Percentiles rank a stretch among this genome's conserved stretches.
Evolutionary conservation across 2,329 filamentous ascomycete genomes (phyloP).

Genomic region (Gnomoniopsis smithogilvyi): DNA sequence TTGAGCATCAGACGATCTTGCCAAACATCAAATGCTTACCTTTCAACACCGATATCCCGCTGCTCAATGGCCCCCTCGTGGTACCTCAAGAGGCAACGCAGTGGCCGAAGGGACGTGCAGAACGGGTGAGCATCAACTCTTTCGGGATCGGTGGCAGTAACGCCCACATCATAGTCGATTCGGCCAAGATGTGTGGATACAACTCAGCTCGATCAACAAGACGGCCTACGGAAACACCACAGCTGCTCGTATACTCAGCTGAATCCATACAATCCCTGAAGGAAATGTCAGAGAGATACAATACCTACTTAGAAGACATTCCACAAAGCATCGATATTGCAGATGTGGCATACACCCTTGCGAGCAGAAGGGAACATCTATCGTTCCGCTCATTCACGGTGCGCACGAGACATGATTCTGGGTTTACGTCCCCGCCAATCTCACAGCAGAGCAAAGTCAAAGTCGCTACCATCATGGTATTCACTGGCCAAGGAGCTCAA

Average conservation of each 20-base stretch:
- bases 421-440: background rate
- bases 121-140: constrained; percentile 29
- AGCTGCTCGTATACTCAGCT: too few relatives aligned
- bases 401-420: background rate
- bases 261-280: too few relatives aligned
- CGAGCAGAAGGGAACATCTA: too few relatives aligned
- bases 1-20: constrained; percentile 37
- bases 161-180: constrained; percentile 25
- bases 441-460: background rate
- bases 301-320: too few relatives aligned
- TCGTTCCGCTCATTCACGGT: background rate
- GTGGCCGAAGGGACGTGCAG: constrained; percentile 27
- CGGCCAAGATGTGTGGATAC: background rate
- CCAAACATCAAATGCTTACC: constrained; percentile 35
- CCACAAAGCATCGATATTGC: too few relatives aligned
- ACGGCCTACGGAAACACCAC: background rate
- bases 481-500: constrained; percentile 25
- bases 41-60: constrained; percentile 29
- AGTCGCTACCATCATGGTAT: constrained; percentile 9
- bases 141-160: constrained; percentile 36
- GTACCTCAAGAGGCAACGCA: constrained; percentile 28
- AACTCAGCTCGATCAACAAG: background rate
- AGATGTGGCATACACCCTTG: too few relatives aligned
- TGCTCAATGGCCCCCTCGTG: constrained; percentile 25
- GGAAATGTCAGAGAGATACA: too few relatives aligned